Evolutionary conservation across 1,284 basidiomycete genomes (phyloP).

Genomic region (Leccinum pseudoinsigne): DNA sequence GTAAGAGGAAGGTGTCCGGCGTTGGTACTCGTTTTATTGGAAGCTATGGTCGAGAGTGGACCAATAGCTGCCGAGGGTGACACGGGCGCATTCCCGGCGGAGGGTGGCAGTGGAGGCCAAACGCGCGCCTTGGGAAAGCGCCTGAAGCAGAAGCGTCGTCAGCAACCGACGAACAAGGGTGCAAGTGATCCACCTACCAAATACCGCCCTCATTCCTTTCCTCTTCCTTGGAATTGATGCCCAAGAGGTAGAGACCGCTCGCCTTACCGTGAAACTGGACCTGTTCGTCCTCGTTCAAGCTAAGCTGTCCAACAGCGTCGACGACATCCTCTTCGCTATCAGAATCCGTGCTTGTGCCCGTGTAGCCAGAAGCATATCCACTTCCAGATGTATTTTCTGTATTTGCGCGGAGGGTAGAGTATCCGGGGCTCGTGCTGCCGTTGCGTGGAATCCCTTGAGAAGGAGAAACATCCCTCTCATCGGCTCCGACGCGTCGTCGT

Average conservation of each 20-base stretch:
- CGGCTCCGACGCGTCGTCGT: constrained; percentile 7
- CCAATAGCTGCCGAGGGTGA: constrained; percentile 12
- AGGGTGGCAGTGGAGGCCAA: constrained; percentile 68
- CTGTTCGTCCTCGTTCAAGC: constrained; percentile 80
- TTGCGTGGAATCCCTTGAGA: constrained; percentile 8
- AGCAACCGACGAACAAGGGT: neutral
- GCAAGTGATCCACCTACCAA: constrained; percentile 48
- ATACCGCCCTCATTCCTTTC: constrained; percentile 76
- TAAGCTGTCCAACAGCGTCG: constrained; percentile 79
- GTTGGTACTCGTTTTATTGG: constrained; percentile 9
- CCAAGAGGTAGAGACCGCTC: constrained; percentile 77
- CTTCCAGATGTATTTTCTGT: constrained; percentile 11
- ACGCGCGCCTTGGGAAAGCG: constrained; percentile 46
- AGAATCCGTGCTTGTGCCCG: constrained; percentile 35
- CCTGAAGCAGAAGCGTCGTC: constrained; percentile 39
- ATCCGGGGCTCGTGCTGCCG: constrained; percentile 19
- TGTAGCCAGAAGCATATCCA: constrained; percentile 30
- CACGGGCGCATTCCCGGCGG: constrained; percentile 13
- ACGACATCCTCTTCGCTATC: constrained; percentile 54
- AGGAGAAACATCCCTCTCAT: constrained; percentile 12
- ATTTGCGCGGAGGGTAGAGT: constrained; percentile 16
- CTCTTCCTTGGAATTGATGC: constrained; percentile 58
- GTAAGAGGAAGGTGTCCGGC: constrained; percentile 14
- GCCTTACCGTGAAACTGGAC: constrained; percentile 80
- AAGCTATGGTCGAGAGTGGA: constrained; percentile 6